Percentiles rank a stretch among this genome's conserved stretches.
phyloP scores from a whole-genome alignment of 495 filamentous ascomycete species.

The Talaromyces trachyspermus region DNA sequence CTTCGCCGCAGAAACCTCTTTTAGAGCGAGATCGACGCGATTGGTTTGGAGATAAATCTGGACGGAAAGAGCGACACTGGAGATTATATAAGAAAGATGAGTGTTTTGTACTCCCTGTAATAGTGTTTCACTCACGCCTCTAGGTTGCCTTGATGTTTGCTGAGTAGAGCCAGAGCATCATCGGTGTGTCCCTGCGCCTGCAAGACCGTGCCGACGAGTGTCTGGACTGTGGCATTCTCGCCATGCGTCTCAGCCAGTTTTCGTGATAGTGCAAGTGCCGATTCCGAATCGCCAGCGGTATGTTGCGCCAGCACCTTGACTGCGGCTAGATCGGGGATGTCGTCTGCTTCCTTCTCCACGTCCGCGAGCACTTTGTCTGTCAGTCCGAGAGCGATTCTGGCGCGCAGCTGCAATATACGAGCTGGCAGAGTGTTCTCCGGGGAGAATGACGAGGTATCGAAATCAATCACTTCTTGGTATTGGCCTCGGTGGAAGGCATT shows the following conservation, averaged over 20 bases:
- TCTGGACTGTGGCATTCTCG: constrained; percentile 76
- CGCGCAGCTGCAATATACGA: constrained; percentile 71
- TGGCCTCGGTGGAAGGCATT: constrained; percentile 92
- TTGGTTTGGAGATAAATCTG: constrained; percentile 92
- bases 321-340: constrained; percentile 66
- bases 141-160: constrained; percentile 71
- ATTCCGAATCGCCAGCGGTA: constrained; percentile 47
- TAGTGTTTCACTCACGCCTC: constrained; percentile 58
- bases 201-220: constrained; percentile 70
- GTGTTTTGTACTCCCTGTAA: neutral
- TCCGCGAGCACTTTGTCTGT: constrained; percentile 62
- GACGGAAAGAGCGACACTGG: constrained; percentile 63
- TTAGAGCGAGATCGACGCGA: constrained; percentile 78
- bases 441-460: constrained; percentile 68
- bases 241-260: constrained; percentile 53
- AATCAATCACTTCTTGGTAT: constrained; percentile 75
- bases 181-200: constrained; percentile 70
- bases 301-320: constrained; percentile 71
- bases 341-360: constrained; percentile 50
- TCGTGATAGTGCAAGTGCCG: constrained; percentile 56
- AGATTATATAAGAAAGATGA: neutral
- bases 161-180: constrained; percentile 70
- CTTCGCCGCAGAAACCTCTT: constrained; percentile 82
- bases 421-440: constrained; percentile 68
- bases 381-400: constrained; percentile 73